Evolutionary conservation across 2,329 filamentous ascomycete genomes (phyloP).

Genomic region (Diaporthe velutina): DNA sequence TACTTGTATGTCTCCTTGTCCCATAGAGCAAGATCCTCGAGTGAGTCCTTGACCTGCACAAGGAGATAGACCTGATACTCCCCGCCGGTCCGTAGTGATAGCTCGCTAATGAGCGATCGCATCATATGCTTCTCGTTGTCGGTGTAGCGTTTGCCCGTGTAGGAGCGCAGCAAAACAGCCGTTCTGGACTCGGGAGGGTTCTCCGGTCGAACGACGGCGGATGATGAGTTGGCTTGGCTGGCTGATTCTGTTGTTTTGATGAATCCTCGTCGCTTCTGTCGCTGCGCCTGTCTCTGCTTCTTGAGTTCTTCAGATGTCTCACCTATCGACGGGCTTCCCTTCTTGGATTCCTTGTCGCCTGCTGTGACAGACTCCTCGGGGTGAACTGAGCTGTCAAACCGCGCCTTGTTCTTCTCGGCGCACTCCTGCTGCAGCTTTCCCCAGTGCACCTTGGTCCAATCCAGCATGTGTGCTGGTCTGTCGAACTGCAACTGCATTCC

Average conservation of each 20-base stretch:
- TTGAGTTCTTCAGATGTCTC: conserved; percentile 37
- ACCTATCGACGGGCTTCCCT: conserved; percentile 37
- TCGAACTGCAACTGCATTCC: conserved; percentile 65
- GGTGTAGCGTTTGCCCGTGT: conserved; percentile 80
- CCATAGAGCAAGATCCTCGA: conserved; percentile 66
- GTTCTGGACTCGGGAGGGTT: conserved; percentile 66
- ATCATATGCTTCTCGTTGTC: conserved; percentile 84
- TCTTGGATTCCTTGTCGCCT: conserved; percentile 51
- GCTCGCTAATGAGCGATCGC: conserved; percentile 82
- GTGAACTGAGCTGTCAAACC: conserved; percentile 61
- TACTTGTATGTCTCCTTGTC: conserved; percentile 69
- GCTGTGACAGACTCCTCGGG: background rate
- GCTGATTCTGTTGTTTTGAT: conserved; percentile 7
- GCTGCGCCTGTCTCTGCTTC: conserved; percentile 38
- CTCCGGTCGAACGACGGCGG: conserved; percentile 27
- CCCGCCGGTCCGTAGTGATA: conserved; percentile 80
- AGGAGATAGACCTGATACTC: conserved; percentile 86
- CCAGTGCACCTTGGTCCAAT: conserved; percentile 79
- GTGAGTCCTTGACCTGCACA: conserved; percentile 78
- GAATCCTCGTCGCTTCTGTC: background rate
- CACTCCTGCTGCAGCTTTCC: conserved; percentile 77
- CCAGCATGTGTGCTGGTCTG: conserved; percentile 57
- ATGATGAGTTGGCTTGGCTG: conserved; percentile 15
- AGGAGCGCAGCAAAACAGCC: conserved; percentile 81
- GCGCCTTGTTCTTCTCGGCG: conserved; percentile 72